phyloP scores from a whole-genome alignment of 176 grass and related monocot genomes.

The Dendrocalamus sinicus region DNA sequence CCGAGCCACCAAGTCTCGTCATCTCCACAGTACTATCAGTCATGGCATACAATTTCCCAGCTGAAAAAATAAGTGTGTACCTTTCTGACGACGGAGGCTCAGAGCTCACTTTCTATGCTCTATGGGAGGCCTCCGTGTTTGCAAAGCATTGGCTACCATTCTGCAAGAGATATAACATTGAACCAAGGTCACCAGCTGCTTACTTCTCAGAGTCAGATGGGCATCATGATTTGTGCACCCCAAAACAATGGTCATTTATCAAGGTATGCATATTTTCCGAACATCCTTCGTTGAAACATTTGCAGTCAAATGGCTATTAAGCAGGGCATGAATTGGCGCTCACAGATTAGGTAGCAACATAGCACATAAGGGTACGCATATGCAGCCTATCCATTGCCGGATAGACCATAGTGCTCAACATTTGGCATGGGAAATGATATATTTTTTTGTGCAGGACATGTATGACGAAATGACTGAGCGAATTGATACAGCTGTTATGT shows the following conservation, averaged over 20 bases:
- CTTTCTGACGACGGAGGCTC: constrained; percentile 83
- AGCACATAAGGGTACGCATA: too few relatives aligned
- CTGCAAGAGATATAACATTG: constrained; percentile 63
- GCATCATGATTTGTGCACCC: not conserved
- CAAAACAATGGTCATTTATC: constrained; percentile 54
- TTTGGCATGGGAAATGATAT: not conserved
- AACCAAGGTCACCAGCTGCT: constrained; percentile 66
- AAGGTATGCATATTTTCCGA: constrained; percentile 40
- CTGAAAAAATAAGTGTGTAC: constrained; percentile 67
- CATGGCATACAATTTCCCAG: constrained; percentile 76
- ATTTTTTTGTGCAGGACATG: constrained; percentile 48
- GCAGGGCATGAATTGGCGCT: too few relatives aligned
- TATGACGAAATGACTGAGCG: constrained; percentile 63
- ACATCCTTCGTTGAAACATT: not conserved
- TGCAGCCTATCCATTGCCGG: too few relatives aligned
- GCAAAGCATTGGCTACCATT: constrained; percentile 75
- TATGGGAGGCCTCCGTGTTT: constrained; percentile 65
- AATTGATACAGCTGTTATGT: constrained; percentile 50
- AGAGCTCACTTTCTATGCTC: constrained; percentile 69
- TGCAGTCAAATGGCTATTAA: not conserved
- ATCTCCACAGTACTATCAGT: constrained; percentile 61
- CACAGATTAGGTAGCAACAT: too few relatives aligned
- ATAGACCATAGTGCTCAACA: not conserved
- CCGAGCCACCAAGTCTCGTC: constrained; percentile 74
- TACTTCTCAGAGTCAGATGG: constrained; percentile 57